Conservation (phyloP, 163 green algal species). For the Coccomyxa subellipsoidea region DNA sequence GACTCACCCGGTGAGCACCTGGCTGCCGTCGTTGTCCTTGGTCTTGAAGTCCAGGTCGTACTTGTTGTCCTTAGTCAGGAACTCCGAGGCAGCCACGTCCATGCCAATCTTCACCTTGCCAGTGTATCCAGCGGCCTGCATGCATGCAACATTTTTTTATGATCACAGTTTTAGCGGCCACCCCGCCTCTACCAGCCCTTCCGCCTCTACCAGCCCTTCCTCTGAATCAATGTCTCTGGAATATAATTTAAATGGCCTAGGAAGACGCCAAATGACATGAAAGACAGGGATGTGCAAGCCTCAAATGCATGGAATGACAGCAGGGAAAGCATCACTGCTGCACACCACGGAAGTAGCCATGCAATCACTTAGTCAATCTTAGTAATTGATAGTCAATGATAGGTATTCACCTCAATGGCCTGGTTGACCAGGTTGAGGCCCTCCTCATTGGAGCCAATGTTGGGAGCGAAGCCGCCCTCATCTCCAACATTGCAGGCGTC, state of each 20-base stretch:
- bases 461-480: constrained; percentile 97
- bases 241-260: too few relatives aligned
- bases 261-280: too few relatives aligned
- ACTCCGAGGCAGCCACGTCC: constrained; percentile 97
- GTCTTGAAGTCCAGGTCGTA: constrained; percentile 99
- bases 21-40: constrained; percentile 85
- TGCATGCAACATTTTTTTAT: too few relatives aligned
- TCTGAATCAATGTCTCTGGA: too few relatives aligned
- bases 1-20: constrained; percentile 69
- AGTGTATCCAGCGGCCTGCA: constrained; percentile 46
- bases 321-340: too few relatives aligned
- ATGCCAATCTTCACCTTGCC: constrained; percentile 99
- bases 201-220: too few relatives aligned
- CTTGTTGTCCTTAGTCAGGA: constrained; percentile 86
- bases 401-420: constrained; percentile 72
- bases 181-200: too few relatives aligned
- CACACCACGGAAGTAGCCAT: background rate
- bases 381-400: too few relatives aligned
- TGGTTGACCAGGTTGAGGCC: constrained; percentile 90
- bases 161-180: too few relatives aligned
- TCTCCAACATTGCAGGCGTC: constrained; percentile 98
- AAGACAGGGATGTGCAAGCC: too few relatives aligned
- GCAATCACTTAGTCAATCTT: too few relatives aligned
- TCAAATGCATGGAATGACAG: too few relatives aligned
- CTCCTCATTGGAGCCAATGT: constrained; percentile 93